Base-by-base conservation (phyloP, 805 yeast species). In the Saturnispora mendoncae region DNA sequence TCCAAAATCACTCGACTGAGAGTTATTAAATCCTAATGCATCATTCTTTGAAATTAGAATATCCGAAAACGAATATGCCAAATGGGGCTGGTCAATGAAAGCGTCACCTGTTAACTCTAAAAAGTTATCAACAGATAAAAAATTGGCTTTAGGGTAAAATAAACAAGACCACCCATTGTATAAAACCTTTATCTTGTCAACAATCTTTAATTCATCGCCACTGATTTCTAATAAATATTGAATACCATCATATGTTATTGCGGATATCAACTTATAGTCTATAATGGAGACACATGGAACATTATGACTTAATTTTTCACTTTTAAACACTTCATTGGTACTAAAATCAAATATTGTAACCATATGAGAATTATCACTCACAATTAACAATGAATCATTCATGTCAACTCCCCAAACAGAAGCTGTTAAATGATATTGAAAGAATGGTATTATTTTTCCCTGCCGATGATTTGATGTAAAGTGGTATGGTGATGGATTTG, bases 351-450 rank as follows among this genome's bases (percentile, higher is more conserved):
- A 64, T 5, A 74, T 44, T 0, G 71, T 61, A 2, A 76, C 57
- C 5, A 58, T 54, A 41, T 67, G 73, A 4, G 74, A 64, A 49
- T 80, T 80, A 46, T 77, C 83, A 0, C 82, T 70, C 0, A 69
- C 66, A 0, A 62, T 72, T 12, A 79, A 46, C 32, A 72, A 56
- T 62, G 34, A 46, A 3, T 49, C 51, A n/a, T 56, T 47, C 29
- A 71, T 56, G 50, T 76, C 83, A 15, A 76, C 49, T 0, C 84
- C 84, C 87, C 87, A 80, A 2, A 70, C 74, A 1, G 46, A 42
- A 12, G 41, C 24, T 12, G 24, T 23, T 4, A 39, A 23, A 23
- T 24, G 26, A 21, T 24, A 35, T 23, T 41, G 30, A 9, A 36
- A 41, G 24, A 26, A 30, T 8, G 39, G 39, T 10, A 35, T 19